Conservation (phyloP, 2,329 filamentous ascomycete genomes). For the Cercospora citrullina region DNA sequence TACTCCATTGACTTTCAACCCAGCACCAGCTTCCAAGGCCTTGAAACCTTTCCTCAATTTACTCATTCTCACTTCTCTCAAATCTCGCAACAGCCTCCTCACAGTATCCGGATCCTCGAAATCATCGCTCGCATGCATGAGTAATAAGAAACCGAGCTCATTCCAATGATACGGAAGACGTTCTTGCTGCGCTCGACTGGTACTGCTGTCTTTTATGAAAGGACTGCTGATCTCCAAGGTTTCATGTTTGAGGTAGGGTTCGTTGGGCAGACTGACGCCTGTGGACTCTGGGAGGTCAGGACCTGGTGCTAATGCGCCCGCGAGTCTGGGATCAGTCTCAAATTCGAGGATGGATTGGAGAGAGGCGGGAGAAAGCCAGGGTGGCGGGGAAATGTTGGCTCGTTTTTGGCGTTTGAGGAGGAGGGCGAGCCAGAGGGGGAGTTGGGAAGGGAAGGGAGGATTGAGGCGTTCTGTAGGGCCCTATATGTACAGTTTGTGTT, state of each 20-base stretch:
- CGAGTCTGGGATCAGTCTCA: slow-evolving; percentile 69
- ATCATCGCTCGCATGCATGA: slow-evolving; percentile 83
- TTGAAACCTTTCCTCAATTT: slow-evolving; percentile 79
- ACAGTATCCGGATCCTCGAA: slow-evolving; percentile 72
- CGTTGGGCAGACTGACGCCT: slow-evolving; percentile 30
- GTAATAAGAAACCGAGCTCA: slow-evolving; percentile 81
- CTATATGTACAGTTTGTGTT: slow-evolving; percentile 48
- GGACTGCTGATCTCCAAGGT: slow-evolving; percentile 56
- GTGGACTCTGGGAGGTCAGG: slow-evolving; percentile 63
- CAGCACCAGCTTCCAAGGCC: slow-evolving; percentile 68
- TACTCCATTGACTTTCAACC: slow-evolving; percentile 76
- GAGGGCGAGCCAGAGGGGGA: slow-evolving; percentile 93
- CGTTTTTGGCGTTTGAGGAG: slow-evolving; percentile 92
- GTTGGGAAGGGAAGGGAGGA: slow-evolving; percentile 74
- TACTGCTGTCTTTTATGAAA: slow-evolving; percentile 71
- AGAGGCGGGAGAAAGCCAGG: slow-evolving; percentile 79
- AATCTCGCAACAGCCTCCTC: slow-evolving; percentile 71
- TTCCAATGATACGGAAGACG: slow-evolving; percentile 93
- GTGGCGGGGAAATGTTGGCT: slow-evolving; percentile 86
- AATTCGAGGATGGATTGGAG: slow-evolving; percentile 75
- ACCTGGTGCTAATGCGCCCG: slow-evolving; percentile 73
- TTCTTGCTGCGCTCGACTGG: slow-evolving; percentile 64
- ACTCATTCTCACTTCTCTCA: slow-evolving; percentile 83
- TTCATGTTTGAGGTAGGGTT: slow-evolving; percentile 33
- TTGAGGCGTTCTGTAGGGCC: slow-evolving; percentile 73